Percentiles rank a stretch among this genome's conserved stretches.
Conservation (phyloP, 192 early-diverging fungal genomes). For the Podila epigama region DNA sequence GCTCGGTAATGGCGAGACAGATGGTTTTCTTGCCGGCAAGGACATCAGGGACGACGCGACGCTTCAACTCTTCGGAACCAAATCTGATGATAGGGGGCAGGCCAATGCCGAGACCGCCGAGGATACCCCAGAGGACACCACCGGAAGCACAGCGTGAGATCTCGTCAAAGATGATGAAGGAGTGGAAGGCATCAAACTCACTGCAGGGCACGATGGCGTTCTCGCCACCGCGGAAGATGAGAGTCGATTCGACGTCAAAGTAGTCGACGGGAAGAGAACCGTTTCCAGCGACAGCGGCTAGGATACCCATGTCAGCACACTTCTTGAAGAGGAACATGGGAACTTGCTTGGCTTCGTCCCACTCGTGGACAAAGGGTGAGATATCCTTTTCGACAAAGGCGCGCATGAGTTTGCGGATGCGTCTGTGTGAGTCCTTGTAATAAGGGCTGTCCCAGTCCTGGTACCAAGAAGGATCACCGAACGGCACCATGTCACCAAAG, state of each 20-base stretch:
- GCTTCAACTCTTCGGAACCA: conserved; percentile 72
- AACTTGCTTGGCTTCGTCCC: conserved; percentile 84
- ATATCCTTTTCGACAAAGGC: conserved; percentile 83
- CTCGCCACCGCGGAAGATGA: conserved; percentile 38
- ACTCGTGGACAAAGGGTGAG: conserved; percentile 77
- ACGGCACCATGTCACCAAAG: conserved; percentile 80
- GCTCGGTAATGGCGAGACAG: conserved; percentile 85
- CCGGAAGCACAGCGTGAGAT: conserved; percentile 82
- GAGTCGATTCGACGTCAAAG: conserved; percentile 30
- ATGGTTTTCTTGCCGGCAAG: conserved; percentile 80
- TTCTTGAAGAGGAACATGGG: conserved; percentile 78
- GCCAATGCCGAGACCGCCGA: conserved; percentile 79
- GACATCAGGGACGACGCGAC: conserved; percentile 68
- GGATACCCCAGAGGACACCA: conserved; percentile 81
- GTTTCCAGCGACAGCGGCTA: conserved; percentile 65
- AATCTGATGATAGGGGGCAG: conserved; percentile 78
- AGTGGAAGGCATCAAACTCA: conserved; percentile 75
- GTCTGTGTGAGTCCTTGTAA: conserved; percentile 80
- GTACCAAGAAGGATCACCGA: conserved; percentile 84
- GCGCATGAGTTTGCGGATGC: conserved; percentile 66
- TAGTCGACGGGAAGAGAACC: conserved; percentile 40
- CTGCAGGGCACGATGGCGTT: conserved; percentile 51
- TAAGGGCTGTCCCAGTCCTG: conserved; percentile 72
- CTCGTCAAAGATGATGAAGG: conserved; percentile 81
- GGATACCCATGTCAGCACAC: conserved; percentile 75